These are phyloP conservation scores for Zasmidium citrigriseum DNA, from an alignment of 2,329 filamentous ascomycete genomes.

Conservation along the genomic window DNA sequence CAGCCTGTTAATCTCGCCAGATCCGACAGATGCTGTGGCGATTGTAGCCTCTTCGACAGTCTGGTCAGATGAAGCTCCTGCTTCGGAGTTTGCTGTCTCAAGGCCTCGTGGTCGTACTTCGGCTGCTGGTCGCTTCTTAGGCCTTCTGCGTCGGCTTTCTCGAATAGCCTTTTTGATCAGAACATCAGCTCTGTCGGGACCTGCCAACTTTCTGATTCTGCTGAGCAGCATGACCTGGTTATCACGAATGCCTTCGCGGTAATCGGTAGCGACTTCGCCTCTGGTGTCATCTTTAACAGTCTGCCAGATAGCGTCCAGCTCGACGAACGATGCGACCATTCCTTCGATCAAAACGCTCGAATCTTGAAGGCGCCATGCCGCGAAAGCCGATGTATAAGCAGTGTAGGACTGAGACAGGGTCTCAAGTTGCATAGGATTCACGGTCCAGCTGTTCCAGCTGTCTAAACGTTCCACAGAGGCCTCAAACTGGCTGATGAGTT, in stretches of 20 bases:
- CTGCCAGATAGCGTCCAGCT: constrained; percentile 80
- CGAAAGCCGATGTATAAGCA: constrained; percentile 75
- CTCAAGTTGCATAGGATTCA: constrained; percentile 62
- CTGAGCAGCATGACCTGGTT: constrained; percentile 79
- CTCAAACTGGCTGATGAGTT: constrained; percentile 77
- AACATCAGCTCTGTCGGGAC: constrained; percentile 68
- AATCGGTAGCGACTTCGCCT: constrained; percentile 72
- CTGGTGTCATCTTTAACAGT: constrained; percentile 78
- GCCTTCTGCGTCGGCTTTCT: constrained; percentile 66
- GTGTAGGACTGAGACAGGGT: constrained; percentile 70
- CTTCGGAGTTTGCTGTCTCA: constrained; percentile 22
- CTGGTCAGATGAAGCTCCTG: constrained; percentile 19
- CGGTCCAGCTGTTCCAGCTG: constrained; percentile 65
- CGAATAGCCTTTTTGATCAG: constrained; percentile 74
- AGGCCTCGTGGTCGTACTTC: constrained; percentile 70
- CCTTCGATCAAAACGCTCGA: constrained; percentile 76
- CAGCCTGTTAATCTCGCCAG: constrained; percentile 53
- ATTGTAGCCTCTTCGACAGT: constrained; percentile 21
- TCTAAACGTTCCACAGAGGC: constrained; percentile 68
- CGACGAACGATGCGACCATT: constrained; percentile 84
- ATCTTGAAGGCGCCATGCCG: constrained; percentile 80
- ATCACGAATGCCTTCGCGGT: constrained; percentile 75
- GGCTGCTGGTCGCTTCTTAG: constrained; percentile 65
- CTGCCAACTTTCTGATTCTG: constrained; percentile 75
- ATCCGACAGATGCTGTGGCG: constrained; percentile 20